Conservation (phyloP, 164 flowering plant genomes). For the Dillenia suffruticosa region DNA sequence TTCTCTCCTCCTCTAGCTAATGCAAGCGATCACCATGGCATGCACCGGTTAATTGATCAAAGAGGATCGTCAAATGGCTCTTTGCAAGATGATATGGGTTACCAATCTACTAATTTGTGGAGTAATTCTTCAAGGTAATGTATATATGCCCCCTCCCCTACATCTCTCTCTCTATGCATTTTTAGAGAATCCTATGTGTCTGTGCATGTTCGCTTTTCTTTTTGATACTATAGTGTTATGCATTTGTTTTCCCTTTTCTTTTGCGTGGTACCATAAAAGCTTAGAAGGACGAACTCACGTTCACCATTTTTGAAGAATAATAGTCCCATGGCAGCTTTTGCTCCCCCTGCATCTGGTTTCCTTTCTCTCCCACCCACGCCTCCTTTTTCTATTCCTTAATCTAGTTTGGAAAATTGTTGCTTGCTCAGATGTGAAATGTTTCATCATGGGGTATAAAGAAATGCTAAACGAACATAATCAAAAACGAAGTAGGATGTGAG, state of each 20-base stretch:
- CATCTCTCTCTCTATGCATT: slow-evolving; percentile 7
- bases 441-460: too few species aligned
- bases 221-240: neutral
- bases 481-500: too few species aligned
- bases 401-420: slow-evolving; percentile 7
- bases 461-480: too few species aligned
- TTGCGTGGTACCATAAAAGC: slow-evolving; percentile 26
- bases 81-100: slow-evolving; percentile 31
- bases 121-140: slow-evolving; percentile 51
- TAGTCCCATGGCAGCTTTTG: slow-evolving; percentile 40
- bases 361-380: neutral
- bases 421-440: neutral
- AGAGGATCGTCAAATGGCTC: slow-evolving; percentile 32
- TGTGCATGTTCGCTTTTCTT: slow-evolving; percentile 1
- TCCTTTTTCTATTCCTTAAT: slow-evolving; percentile 2
- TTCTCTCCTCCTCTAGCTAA: slow-evolving; percentile 15
- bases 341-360: slow-evolving; percentile 15
- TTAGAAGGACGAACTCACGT: slow-evolving; percentile 22
- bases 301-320: slow-evolving; percentile 27
- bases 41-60: slow-evolving; percentile 19
- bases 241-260: slow-evolving; percentile 14
- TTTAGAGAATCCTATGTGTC: slow-evolving; percentile 7
- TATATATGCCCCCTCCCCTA: neutral
- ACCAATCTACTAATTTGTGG: slow-evolving; percentile 35
- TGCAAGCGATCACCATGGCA: slow-evolving; percentile 10